These are phyloP conservation scores for Adenanthera pavonina DNA, from an alignment of 306 rosid species.

Conservation along the genomic window DNA sequence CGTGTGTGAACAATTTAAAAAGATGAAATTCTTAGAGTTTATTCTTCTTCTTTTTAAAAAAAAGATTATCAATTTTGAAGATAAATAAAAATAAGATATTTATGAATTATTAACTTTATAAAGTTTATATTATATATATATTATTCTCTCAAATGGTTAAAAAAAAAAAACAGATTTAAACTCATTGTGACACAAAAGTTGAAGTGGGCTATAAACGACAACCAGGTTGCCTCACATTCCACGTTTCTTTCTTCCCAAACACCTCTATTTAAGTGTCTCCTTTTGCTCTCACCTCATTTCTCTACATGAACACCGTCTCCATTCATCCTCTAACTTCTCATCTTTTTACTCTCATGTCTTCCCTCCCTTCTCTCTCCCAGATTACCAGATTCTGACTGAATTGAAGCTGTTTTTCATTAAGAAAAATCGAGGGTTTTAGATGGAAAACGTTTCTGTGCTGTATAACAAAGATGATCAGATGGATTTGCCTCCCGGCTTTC, in stretches of 20 bases:
- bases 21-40: too few relatives aligned
- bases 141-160: too few relatives aligned
- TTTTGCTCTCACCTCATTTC: constrained; percentile 43
- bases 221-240: constrained; percentile 72
- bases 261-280: constrained; percentile 62
- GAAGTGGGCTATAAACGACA: constrained; percentile 50
- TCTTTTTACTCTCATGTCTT: neutral
- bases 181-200: constrained; percentile 37
- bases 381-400: neutral
- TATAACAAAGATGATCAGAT: constrained; percentile 36
- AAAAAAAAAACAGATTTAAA: too few relatives aligned
- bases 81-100: too few relatives aligned
- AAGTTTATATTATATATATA: too few relatives aligned
- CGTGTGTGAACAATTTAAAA: too few relatives aligned
- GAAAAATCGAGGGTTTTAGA: constrained; percentile 25
- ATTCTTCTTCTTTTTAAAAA: too few relatives aligned
- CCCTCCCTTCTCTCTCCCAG: constrained; percentile 15
- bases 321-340: neutral
- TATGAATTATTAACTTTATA: too few relatives aligned
- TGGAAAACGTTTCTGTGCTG: constrained; percentile 30
- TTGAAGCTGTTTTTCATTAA: neutral
- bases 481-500: constrained; percentile 54
- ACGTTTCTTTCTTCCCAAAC: constrained; percentile 68
- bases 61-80: too few relatives aligned
- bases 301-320: constrained; percentile 22